Conservation (phyloP, 2,329 filamentous ascomycete species). For the Emergomyces africanus region DNA sequence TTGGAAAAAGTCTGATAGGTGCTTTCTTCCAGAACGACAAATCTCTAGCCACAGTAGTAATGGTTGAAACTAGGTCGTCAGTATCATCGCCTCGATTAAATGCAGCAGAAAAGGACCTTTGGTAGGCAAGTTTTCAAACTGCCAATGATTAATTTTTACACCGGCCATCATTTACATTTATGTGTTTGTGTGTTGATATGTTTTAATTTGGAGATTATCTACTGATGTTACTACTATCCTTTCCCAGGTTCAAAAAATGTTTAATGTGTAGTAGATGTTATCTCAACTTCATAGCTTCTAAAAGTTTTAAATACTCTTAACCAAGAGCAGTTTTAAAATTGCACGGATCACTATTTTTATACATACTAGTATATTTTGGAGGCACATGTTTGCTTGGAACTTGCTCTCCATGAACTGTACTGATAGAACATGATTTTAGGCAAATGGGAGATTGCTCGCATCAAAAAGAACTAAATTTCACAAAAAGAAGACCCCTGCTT, state of each 20-base stretch:
- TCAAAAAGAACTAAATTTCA: too few species aligned
- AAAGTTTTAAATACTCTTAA: not conserved
- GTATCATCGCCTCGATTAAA: conserved; percentile 5
- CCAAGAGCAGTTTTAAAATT: not conserved
- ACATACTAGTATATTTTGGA: too few species aligned
- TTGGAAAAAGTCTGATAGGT: conserved; percentile 6
- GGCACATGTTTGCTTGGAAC: too few species aligned
- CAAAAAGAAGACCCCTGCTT: too few species aligned
- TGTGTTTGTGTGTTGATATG: not conserved
- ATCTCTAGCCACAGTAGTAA: conserved; percentile 2
- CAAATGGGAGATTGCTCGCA: too few species aligned
- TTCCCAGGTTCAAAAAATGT: not conserved
- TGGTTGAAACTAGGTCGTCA: conserved; percentile 4
- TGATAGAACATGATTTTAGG: too few species aligned
- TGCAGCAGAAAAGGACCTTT: conserved; percentile 3
- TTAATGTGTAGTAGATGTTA: too few species aligned
- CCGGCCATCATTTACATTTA: not conserved
- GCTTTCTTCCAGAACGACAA: not conserved
- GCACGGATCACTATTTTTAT: not conserved
- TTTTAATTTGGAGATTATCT: not conserved
- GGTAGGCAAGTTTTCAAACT: not conserved
- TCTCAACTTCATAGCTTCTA: too few species aligned
- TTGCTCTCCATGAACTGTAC: too few species aligned
- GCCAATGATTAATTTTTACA: not conserved
- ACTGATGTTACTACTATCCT: too few species aligned